Base-by-base conservation (phyloP, 2,329 filamentous ascomycete species). In the Cercospora sojina region DNA sequence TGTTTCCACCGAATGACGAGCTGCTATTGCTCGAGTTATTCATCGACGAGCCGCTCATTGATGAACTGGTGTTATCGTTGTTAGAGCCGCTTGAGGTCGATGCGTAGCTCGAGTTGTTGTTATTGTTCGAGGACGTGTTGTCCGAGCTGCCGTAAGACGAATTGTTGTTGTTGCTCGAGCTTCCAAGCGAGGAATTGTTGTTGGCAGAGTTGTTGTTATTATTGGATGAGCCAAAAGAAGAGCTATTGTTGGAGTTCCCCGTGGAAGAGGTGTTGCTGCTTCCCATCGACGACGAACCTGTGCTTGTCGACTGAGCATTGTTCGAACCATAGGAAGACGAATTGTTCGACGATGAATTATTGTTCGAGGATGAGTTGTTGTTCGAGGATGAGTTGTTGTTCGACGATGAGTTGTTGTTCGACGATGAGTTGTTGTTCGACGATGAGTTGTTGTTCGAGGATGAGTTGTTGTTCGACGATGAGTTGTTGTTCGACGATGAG, bases 221-320 rank as follows among this genome's bases (percentile, higher is more conserved):
- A 16, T 43, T 66, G 31, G 38, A 56, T 25, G 35, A 41, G 23
- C 62, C 62, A 12, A 63, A 23, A 10, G 64, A 64, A 1, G 64
- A 63, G 41, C 23, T 61, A 53, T 57, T 59, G 56, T 35, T 57
- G 18, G 47, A 55, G 29, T 20, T 41, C 7, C 47, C 20, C 0
- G 29, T 7, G 31, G 64, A 60, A 13, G 66, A 64, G 6, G 13
- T 65, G 47, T 61, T 59, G 49, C 57, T 68, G 59, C 55, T 65
- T 23, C 64, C 64, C 23, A 47, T 38, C 10, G 64, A 62, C 6
- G 59, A 62, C 23, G 47, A 27, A 9, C 47, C 47, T 53, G 47
- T 53, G 23, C 47, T 53, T 13, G 47, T 53, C n/a, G 64, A 64
- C 27, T 61, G 59, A 18, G 16, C 25, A 35, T 64, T 59, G 32